Percentiles rank a stretch among this genome's conserved stretches.
Conservation (phyloP, 2,329 filamentous ascomycete species). For the Penicillium sp. region DNA sequence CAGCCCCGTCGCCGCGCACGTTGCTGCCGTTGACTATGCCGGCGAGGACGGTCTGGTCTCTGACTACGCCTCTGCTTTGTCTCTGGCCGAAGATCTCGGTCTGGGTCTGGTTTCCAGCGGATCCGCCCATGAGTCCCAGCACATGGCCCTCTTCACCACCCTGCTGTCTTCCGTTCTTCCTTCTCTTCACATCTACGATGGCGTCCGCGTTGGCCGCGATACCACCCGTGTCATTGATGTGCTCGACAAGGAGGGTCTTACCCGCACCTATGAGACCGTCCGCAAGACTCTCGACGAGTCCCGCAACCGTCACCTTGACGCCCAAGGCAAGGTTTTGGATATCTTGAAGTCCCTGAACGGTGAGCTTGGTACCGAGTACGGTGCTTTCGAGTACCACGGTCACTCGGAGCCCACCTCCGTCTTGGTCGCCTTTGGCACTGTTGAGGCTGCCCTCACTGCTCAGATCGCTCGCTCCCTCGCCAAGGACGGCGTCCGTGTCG, state of each 20-base stretch:
- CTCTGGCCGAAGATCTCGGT: constrained; percentile 84
- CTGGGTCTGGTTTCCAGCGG: constrained; percentile 81
- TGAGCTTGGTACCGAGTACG: constrained; percentile 90
- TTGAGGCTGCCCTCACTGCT: constrained; percentile 81
- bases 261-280: constrained; percentile 68
- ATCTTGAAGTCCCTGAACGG: constrained; percentile 77
- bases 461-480: constrained; percentile 76
- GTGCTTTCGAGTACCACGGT: constrained; percentile 90
- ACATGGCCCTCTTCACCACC: constrained; percentile 89
- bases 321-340: constrained; percentile 70
- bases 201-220: constrained; percentile 78
- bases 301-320: constrained; percentile 69
- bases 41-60: constrained; percentile 72
- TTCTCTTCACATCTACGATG: constrained; percentile 87
- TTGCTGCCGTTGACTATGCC: constrained; percentile 86
- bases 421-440: constrained; percentile 87
- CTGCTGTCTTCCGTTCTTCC: constrained; percentile 75
- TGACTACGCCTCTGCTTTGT: constrained; percentile 81
- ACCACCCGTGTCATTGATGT: constrained; percentile 80
- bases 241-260: constrained; percentile 70
- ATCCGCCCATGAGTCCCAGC: constrained; percentile 88
- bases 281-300: constrained; percentile 62
- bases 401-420: constrained; percentile 78
- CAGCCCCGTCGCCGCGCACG: constrained; percentile 88
- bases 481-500: constrained; percentile 73